Percentiles rank a stretch among this genome's conserved stretches.
Conservation (phyloP, 176 grass and related monocot genomes). For the Triticum aestivum region IWGSC_CS_RefSeq_v2.1 NC_057800.1:600727689-600728188, state of each 20-base stretch:
- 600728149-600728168: conserved; percentile 2
- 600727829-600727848: background rate
- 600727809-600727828: conserved; percentile 4
- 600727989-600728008: conserved; percentile 23
- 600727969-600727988: background rate
- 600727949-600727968: conserved; percentile 15
- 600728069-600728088: background rate
- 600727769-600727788: conserved; percentile 7
- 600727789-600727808: conserved; percentile 35
- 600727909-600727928: background rate
- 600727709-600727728: conserved; percentile 33
- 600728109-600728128: background rate
- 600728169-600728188: background rate
- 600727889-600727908: background rate
- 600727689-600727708: conserved; percentile 16
- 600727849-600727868: background rate
- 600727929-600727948: conserved; percentile 19
- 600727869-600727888: background rate
- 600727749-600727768: conserved; percentile 13
- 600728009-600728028: conserved; percentile 5
- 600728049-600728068: background rate
- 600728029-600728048: background rate
- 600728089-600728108: background rate
- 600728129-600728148: conserved; percentile 3
- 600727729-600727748: conserved; percentile 27